A percentile compares a stretch with the other conserved stretches of the same genome.
phyloP scores from a whole-genome alignment of 2,329 filamentous ascomycete genomes.

The Xylaria sp. region DNA sequence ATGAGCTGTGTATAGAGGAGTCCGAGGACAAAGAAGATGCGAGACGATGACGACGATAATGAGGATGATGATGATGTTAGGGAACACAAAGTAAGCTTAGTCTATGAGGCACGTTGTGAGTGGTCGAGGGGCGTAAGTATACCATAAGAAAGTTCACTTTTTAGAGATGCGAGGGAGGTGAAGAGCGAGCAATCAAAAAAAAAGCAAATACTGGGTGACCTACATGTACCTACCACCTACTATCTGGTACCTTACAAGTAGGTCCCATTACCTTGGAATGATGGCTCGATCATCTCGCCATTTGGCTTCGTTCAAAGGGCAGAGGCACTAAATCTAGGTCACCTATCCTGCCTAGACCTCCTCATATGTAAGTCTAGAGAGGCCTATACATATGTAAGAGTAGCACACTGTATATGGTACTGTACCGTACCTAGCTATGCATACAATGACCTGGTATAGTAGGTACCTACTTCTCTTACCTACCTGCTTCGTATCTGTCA shows the following conservation, averaged over 20 bases:
- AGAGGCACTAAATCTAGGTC: background rate
- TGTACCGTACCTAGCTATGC: background rate
- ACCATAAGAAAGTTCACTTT: background rate
- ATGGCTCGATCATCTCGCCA: background rate
- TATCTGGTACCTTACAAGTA: background rate
- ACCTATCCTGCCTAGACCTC: constrained; percentile 1
- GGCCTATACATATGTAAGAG: background rate
- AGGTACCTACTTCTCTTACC: too few species aligned
- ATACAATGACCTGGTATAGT: background rate
- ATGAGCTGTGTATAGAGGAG: background rate
- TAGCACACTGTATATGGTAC: background rate
- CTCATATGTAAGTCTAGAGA: background rate
- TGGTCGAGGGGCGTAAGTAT: constrained; percentile 5
- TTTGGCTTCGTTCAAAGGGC: background rate
- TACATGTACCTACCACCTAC: background rate
- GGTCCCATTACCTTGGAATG: constrained; percentile 6
- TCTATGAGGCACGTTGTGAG: constrained; percentile 15
- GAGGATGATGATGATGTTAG: constrained; percentile 12
- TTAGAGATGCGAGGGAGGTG: background rate
- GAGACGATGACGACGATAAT: constrained; percentile 5
- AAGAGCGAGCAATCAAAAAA: too few species aligned
- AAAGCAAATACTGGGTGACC: background rate
- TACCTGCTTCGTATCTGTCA: too few species aligned
- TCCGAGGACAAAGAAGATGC: background rate
- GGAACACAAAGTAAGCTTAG: constrained; percentile 16